Evolutionary conservation across 179 eudicot species (phyloP).

Genomic region (Corrigiola litoralis): DNA sequence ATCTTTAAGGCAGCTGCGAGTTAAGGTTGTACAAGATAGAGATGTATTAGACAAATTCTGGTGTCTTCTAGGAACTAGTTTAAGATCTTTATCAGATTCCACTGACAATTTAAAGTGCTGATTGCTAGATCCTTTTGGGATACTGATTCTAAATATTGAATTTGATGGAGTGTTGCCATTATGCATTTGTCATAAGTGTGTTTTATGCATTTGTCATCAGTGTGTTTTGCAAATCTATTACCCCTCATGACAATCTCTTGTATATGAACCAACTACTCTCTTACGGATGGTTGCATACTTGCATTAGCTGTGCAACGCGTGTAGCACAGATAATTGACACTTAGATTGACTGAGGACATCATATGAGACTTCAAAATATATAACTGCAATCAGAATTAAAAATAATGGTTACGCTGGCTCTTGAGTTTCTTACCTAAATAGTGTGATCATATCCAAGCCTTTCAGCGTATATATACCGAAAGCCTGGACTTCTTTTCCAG

Average conservation of each 20-base stretch:
- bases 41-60: neutral
- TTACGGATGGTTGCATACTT: neutral
- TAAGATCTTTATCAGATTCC: neutral
- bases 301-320: neutral
- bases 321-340: neutral
- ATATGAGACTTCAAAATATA: neutral
- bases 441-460: neutral
- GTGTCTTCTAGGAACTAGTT: neutral
- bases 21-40: neutral
- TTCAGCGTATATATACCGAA: neutral
- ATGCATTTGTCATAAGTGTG: neutral
- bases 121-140: neutral
- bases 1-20: neutral
- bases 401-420: neutral
- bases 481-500: too few relatives aligned
- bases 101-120: neutral
- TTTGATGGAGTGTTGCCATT: neutral
- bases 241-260: neutral
- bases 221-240: neutral
- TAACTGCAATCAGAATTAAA: neutral
- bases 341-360: neutral
- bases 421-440: slow-evolving; percentile 4
- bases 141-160: neutral
- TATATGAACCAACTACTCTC: neutral
- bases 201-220: neutral